Evolutionary conservation across 140 eudicot species (phyloP).

Genomic region (Anethum foeniculum): DNA sequence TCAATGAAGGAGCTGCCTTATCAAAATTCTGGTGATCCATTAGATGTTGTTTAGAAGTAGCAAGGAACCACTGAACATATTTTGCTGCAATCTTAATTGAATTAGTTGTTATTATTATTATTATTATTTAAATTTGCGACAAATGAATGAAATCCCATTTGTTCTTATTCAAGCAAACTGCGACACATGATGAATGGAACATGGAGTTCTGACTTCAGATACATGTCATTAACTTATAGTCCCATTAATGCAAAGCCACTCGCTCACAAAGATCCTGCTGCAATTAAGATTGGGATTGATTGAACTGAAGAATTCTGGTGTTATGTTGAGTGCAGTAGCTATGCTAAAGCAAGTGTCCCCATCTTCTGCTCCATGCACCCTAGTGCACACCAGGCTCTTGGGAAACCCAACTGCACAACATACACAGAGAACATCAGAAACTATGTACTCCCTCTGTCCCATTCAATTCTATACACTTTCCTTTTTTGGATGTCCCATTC

Average conservation of each 20-base stretch:
- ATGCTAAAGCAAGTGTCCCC: slow-evolving; percentile 12
- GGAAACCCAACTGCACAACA: slow-evolving; percentile 5
- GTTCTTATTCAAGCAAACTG: not conserved
- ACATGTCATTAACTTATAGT: not conserved
- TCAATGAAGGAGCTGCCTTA: not conserved
- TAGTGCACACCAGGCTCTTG: not conserved
- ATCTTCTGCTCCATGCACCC: slow-evolving; percentile 2
- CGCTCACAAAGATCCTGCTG: not conserved
- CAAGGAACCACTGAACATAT: not conserved
- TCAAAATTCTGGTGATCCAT: not conserved
- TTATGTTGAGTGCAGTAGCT: not conserved
- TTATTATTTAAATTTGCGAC: not conserved
- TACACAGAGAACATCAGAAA: not conserved
- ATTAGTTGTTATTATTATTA: not conserved
- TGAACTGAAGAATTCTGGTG: not conserved
- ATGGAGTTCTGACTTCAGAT: not conserved
- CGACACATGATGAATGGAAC: not conserved
- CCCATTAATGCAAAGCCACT: slow-evolving; percentile 11
- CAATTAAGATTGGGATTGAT: slow-evolving; percentile 15
- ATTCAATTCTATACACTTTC: too few species aligned
- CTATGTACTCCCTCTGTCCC: too few species aligned
- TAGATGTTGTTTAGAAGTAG: not conserved
- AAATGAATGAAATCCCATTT: not conserved
- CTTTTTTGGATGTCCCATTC: too few species aligned
- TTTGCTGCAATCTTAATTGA: not conserved